Percentiles rank a stretch among this genome's conserved stretches.
phyloP scores from a whole-genome alignment of 2,329 filamentous ascomycete genomes.

The Dactylellina parvicollis region DNA sequence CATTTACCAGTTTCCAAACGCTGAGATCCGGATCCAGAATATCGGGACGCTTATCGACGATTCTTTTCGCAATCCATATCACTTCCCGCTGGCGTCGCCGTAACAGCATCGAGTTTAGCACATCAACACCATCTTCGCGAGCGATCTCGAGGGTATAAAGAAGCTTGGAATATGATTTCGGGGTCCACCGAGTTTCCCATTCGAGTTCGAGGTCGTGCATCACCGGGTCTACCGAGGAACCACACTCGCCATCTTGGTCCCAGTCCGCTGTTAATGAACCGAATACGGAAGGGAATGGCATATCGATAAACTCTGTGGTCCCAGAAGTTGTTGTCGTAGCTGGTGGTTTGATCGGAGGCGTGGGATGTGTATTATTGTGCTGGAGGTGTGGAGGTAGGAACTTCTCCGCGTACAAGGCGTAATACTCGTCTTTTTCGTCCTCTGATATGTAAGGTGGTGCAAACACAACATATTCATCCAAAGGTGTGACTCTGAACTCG shows the following conservation, averaged over 20 bases:
- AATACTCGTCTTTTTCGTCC: constrained; percentile 43
- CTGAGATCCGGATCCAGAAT: constrained; percentile 20
- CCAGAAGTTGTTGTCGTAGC: background rate
- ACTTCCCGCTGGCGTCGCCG: constrained; percentile 40
- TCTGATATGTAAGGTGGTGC: constrained; percentile 28
- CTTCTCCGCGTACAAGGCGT: constrained; percentile 44
- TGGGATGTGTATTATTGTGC: constrained; percentile 28
- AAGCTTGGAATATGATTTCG: constrained; percentile 32
- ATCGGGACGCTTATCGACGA: constrained; percentile 29
- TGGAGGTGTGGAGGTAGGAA: constrained; percentile 48
- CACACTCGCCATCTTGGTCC: background rate
- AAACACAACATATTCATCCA: constrained; percentile 45
- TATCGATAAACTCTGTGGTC: constrained; percentile 24
- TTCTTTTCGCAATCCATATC: constrained; percentile 38
- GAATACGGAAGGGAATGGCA: constrained; percentile 37
- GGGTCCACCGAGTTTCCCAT: constrained; percentile 41
- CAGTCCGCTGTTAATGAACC: constrained; percentile 8
- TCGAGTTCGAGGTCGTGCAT: constrained; percentile 33
- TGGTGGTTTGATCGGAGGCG: constrained; percentile 23
- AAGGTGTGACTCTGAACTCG: constrained; percentile 14
- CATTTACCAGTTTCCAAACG: constrained; percentile 38
- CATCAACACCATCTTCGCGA: constrained; percentile 46
- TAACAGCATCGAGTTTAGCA: constrained; percentile 38
- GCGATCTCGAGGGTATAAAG: constrained; percentile 51
- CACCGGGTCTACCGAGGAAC: constrained; percentile 8